Conservation (phyloP, 495 filamentous ascomycete genomes). For the Aspergillus mulundensis region DNA sequence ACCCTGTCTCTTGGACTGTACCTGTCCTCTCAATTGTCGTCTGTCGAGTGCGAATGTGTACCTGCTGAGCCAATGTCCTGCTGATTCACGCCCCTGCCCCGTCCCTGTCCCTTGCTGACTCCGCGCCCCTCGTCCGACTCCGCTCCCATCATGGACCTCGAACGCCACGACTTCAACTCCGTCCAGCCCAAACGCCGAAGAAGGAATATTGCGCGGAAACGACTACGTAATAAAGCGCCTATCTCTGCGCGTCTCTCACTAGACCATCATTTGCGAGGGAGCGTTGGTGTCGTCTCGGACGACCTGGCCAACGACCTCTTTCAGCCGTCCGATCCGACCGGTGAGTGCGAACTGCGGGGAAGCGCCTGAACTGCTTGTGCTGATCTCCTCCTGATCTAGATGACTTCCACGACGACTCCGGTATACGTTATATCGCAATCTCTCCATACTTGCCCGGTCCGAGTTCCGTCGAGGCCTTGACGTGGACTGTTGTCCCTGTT, state of each 20-base stretch:
- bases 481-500: constrained; percentile 86
- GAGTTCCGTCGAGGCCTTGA: constrained; percentile 53
- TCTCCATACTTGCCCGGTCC: constrained; percentile 71
- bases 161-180: constrained; percentile 31
- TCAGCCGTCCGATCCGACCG: constrained; percentile 45
- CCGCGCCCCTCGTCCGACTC: constrained; percentile 15
- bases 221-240: constrained; percentile 51
- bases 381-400: not conserved
- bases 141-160: constrained; percentile 35
- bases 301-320: constrained; percentile 83
- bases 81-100: constrained; percentile 1
- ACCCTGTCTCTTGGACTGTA: not conserved
- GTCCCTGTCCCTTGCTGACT: not conserved
- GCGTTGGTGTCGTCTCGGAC: constrained; percentile 80
- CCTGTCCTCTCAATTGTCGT: not conserved
- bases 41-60: not conserved
- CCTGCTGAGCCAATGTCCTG: constrained; percentile 10
- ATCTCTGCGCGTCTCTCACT: constrained; percentile 62
- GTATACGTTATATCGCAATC: constrained; percentile 65
- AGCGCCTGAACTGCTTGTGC: not conserved
- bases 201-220: constrained; percentile 33
- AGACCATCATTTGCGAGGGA: constrained; percentile 81
- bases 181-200: constrained; percentile 42
- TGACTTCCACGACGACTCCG: constrained; percentile 23
- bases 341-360: constrained; percentile 21